phyloP scores from a whole-genome alignment of 805 yeast genomes.

The Wickerhamiella musiphila region DNA sequence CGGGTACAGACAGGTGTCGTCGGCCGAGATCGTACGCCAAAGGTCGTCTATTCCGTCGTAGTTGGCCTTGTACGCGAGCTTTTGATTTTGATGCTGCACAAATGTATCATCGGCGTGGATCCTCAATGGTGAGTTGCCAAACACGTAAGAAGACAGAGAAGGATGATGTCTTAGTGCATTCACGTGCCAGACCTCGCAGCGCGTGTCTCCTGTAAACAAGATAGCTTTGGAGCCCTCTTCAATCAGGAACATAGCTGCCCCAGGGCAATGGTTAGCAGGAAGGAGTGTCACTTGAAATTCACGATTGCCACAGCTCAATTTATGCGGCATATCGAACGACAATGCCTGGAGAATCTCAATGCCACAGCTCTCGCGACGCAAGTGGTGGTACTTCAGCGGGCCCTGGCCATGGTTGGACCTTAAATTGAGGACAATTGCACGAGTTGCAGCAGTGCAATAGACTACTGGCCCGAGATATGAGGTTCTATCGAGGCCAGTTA shows the following conservation, averaged over 20 bases:
- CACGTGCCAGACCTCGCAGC: slow-evolving; percentile 40
- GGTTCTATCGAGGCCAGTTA: slow-evolving; percentile 28
- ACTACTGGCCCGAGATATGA: slow-evolving; percentile 26
- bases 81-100: slow-evolving; percentile 32
- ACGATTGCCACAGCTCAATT: slow-evolving; percentile 8
- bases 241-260: slow-evolving; percentile 36
- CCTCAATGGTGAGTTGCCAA: slow-evolving; percentile 23
- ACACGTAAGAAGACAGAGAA: slow-evolving; percentile 26
- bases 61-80: slow-evolving; percentile 28
- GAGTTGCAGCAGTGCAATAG: slow-evolving; percentile 32
- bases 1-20: slow-evolving; percentile 24
- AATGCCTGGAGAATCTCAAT: slow-evolving; percentile 11
- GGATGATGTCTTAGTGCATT: slow-evolving; percentile 25
- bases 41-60: slow-evolving; percentile 25
- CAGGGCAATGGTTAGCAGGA: slow-evolving; percentile 43
- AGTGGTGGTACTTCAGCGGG: slow-evolving; percentile 12
- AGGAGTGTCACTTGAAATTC: slow-evolving; percentile 27
- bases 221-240: slow-evolving; percentile 24
- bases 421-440: slow-evolving; percentile 13
- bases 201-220: slow-evolving; percentile 38
- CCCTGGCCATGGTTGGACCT: slow-evolving; percentile 12
- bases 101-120: slow-evolving; percentile 41
- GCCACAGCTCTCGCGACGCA: slow-evolving; percentile 13
- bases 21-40: slow-evolving; percentile 18
- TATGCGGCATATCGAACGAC: slow-evolving; percentile 8